Evolutionary conservation across 441 rosid species (phyloP).

Genomic region (Oxalis stricta): DNA sequence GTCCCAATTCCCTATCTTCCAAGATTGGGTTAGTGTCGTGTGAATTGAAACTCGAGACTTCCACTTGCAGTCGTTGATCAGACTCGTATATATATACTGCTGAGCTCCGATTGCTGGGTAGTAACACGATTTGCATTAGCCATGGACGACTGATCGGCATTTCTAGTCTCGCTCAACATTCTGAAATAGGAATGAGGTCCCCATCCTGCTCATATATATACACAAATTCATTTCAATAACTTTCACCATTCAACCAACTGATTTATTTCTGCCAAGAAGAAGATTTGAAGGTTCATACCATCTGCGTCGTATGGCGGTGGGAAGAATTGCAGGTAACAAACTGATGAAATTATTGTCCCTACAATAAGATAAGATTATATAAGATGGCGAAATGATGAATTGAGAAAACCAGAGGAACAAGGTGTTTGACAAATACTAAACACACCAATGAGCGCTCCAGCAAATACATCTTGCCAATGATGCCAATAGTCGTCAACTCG

Average conservation of each 20-base stretch:
- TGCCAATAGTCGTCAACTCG: slow-evolving; percentile 96
- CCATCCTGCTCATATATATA: slow-evolving; percentile 47
- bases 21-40: slow-evolving; percentile 29
- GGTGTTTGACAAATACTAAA: background rate
- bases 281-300: slow-evolving; percentile 24
- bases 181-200: slow-evolving; percentile 88
- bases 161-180: slow-evolving; percentile 56
- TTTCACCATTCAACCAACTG: background rate
- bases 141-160: slow-evolving; percentile 19
- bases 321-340: slow-evolving; percentile 83
- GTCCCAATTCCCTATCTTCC: slow-evolving; percentile 8
- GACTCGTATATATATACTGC: slow-evolving; percentile 40
- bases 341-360: slow-evolving; percentile 51
- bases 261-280: background rate
- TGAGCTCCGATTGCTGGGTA: slow-evolving; percentile 31
- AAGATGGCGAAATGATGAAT: slow-evolving; percentile 2
- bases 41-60: slow-evolving; percentile 13
- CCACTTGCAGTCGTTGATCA: slow-evolving; percentile 16
- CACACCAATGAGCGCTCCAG: slow-evolving; percentile 65
- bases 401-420: background rate
- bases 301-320: slow-evolving; percentile 67
- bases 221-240: background rate
- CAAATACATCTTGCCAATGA: slow-evolving; percentile 91
- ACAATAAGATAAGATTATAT: slow-evolving; percentile 6
- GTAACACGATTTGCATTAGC: slow-evolving; percentile 15